Evolutionary conservation across 306 rosid species (phyloP).

Genomic region (Oxytropis ochrocephala): DNA sequence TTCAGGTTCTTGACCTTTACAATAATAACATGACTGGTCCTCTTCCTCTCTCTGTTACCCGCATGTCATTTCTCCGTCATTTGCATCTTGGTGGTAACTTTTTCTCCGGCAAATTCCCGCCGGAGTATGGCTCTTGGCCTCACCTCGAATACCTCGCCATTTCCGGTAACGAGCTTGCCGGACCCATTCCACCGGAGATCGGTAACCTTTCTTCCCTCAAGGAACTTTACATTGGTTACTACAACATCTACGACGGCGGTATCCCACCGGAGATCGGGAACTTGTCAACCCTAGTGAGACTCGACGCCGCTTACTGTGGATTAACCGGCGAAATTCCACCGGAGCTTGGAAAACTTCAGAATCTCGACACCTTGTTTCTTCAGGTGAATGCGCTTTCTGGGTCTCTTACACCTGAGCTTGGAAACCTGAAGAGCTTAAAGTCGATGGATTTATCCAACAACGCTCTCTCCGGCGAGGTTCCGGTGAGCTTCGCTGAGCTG

Average conservation of each 20-base stretch:
- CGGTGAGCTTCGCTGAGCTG: slow-evolving; percentile 49
- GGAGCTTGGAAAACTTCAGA: slow-evolving; percentile 61
- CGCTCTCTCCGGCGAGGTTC: slow-evolving; percentile 65
- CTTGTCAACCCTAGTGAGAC: slow-evolving; percentile 48
- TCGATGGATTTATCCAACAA: slow-evolving; percentile 93
- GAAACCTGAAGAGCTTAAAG: slow-evolving; percentile 51
- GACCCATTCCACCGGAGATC: slow-evolving; percentile 61
- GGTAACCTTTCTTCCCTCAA: slow-evolving; percentile 54
- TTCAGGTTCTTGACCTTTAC: slow-evolving; percentile 61
- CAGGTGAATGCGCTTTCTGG: slow-evolving; percentile 89
- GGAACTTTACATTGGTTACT: slow-evolving; percentile 85
- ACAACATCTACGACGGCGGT: slow-evolving; percentile 59
- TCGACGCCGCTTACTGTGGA: slow-evolving; percentile 84
- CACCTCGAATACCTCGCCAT: slow-evolving; percentile 65
- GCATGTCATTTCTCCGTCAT: slow-evolving; percentile 54
- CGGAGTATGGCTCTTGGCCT: slow-evolving; percentile 54
- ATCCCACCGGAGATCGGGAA: slow-evolving; percentile 77
- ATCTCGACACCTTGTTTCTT: slow-evolving; percentile 70
- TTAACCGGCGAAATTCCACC: slow-evolving; percentile 75
- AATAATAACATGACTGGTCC: slow-evolving; percentile 76
- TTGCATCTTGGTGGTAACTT: slow-evolving; percentile 85
- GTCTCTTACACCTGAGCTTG: slow-evolving; percentile 59
- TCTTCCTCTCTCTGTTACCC: slow-evolving; percentile 49
- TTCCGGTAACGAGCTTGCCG: slow-evolving; percentile 71
- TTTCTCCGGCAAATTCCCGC: slow-evolving; percentile 61